Base-by-base conservation (phyloP, 2,329 filamentous ascomycete species). In the Pestalotiopsis sp. region DNA sequence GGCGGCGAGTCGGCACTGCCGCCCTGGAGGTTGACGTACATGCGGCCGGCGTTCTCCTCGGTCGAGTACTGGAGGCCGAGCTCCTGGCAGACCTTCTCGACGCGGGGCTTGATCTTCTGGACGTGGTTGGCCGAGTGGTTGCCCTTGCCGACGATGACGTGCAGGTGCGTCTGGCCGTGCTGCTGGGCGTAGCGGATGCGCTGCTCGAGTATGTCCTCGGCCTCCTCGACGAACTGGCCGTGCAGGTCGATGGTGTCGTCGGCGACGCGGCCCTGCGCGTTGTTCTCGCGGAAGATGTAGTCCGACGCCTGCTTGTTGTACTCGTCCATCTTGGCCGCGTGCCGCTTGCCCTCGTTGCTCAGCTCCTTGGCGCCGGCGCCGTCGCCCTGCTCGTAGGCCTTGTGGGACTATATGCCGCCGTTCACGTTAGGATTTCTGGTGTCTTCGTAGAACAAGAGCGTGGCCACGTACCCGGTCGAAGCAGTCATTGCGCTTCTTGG, bases 201-300 rank as follows among this genome's bases (percentile, higher is more conserved):
- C 80, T 93, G 86, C 82, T 95, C 93, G 25, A 98, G 84, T 68
- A 98, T 96, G 72, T 93, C 89, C 84, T 97, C 94, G 4, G 96
- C 96, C 83, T 98, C 96, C 79, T 97, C 93, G 69, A 97, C 95
- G 76, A 92, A 98, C 77, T 97, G 92, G 2, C 96, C 96, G 80
- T 99, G 96, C 62, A 99, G 86, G 82, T 99, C 96, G 75, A 99
- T 95, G 9, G 92, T 94, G 81, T 98, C 95, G 56, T 85, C 85
- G 17, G 89, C 87, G 11, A 97, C 92, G 70, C 92, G 90, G 20
- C 90, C 93, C 2, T 85, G 80, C 23, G 93, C 91, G 79, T 98
- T 98, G 84, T 98, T 98, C 82, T 95, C 94, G 56, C 94, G 91
- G 84, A 99, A 98, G 78, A 98, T 98, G 81, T 89, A 97, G 69